Evolutionary conservation across 2,329 filamentous ascomycete species (phyloP), one percentile per base, ranked within the genome.

Genomic region (Aspergillus sp.): DNA sequence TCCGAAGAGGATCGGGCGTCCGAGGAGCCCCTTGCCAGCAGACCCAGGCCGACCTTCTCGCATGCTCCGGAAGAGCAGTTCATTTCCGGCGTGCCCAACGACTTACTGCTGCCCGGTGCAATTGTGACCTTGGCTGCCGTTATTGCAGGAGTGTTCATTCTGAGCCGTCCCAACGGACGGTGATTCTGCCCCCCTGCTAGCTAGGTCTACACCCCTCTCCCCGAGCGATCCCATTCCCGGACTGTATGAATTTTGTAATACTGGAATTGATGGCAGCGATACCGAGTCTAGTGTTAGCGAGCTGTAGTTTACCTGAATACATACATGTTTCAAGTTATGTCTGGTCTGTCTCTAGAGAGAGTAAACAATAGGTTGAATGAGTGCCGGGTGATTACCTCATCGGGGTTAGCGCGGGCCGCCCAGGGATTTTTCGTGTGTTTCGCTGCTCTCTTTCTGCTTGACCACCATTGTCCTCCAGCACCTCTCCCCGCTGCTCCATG

Each of bases 101-200:
- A 98, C 52, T 68, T 96, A 34, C 69, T 98, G 12, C 73, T 96
- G 26, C 91, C 91, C 0, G 91, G 91, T 44, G 91, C 91, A 13
- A 89, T 98, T 55, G 86, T 91, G 36, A 88, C 88, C n/a, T 65
- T 98, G 52, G 91, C 89, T 7, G 85, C 93, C 26, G 88, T 94
- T 24, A 94, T 98, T 60, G 72, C 93, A 25, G 85, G 84, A 44
- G 89, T 96, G 8, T 98, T 98, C 64, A 79, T 86, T 26, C 77
- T 98, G 50, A 79, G 84, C 39, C 78, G 86, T 43, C 66, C 79
- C 26, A 70, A 64, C 11, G 68, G 61, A 40, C 64, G 68, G 49
- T 63, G 43, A 53, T 41, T 15, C 12, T 19, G n/a, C 16, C 28
- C 11, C 15, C n/a, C n/a, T 8, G 22, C n/a, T 24, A n/a, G n/a